Base-by-base conservation (phyloP, 768 basidiomycete species). In the Trametopsis cervina region DNA sequence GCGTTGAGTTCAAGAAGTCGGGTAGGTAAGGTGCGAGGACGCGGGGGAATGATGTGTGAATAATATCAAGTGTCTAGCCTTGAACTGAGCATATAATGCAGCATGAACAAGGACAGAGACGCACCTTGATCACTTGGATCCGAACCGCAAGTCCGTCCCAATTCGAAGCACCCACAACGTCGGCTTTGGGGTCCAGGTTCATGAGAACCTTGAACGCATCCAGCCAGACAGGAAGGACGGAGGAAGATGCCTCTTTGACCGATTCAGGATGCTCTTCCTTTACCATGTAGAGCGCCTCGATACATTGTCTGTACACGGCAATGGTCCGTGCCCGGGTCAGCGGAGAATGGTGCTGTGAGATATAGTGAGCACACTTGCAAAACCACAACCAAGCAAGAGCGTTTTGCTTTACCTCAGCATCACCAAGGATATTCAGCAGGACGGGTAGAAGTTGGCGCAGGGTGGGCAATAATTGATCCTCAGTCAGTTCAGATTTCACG, bases 391-490 rank as follows among this genome's bases (percentile, higher is more conserved):
- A 23, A 39, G 25, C 23, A 1, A 45, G 3, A 22, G 17, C 2
- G 11, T 18, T 15, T 46, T 15, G 22, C 37, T 69, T 44, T 60
- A 89, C 89, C 68, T 90, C 77, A 5, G 76, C 69, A 25, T 83
- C 79, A 5, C 89, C 89, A 44, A 97, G 66, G 45, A 97, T 89
- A 7, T 69, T 62, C 15, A 96, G 73, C 17, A 99, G 72, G 4
- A 91, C 85, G 1, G 96, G 96, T 2, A 95, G 71, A 29, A 98
- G 75, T 60, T 92, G 79, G 37, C 85, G 81, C n/a, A 96, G 76
- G 17, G 98, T 83, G 10, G 91, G 93, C 1, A 98, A 67, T 26
- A 96, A 82, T 71, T 97, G 95, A 60, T 97, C 94, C 61, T 97
- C 96, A 7, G 88, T 87, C 52, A 98, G 68, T 60, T 94, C 94